Evolutionary conservation across 768 basidiomycete genomes (phyloP).

Genomic region (Daedaleopsis nitida): DNA sequence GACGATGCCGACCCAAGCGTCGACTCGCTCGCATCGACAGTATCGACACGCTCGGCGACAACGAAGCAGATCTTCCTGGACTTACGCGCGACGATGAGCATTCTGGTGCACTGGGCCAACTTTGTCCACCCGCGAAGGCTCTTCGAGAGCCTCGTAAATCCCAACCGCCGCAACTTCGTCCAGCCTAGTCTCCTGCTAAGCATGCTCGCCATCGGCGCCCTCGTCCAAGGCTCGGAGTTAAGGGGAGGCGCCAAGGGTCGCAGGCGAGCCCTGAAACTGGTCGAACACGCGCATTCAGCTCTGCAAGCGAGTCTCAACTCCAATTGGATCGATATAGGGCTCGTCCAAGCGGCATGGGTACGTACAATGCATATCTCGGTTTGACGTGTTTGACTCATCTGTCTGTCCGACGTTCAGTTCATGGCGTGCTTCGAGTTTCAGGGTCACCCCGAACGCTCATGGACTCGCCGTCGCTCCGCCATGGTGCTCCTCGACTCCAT

Average conservation of each 20-base stretch:
- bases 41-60: conserved; percentile 44
- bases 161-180: conserved; percentile 50
- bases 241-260: conserved; percentile 46
- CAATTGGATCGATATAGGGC: conserved; percentile 69
- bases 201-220: conserved; percentile 62
- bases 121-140: conserved; percentile 74
- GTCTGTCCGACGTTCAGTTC: conserved; percentile 43
- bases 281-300: conserved; percentile 68
- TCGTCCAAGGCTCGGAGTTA: conserved; percentile 68
- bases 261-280: conserved; percentile 55
- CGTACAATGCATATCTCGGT: not conserved
- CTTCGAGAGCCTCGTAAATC: conserved; percentile 57
- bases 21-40: not conserved
- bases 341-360: conserved; percentile 69
- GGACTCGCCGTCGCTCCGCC: conserved; percentile 53
- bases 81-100: conserved; percentile 61
- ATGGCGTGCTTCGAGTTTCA: conserved; percentile 72
- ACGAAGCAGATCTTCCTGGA: conserved; percentile 51
- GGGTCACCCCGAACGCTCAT: conserved; percentile 60
- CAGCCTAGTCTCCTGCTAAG: conserved; percentile 69
- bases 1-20: not conserved
- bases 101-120: conserved; percentile 70
- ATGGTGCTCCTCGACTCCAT: conserved; percentile 66
- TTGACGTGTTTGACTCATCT: not conserved
- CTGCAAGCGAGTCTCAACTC: conserved; percentile 71